Evolutionary conservation across 768 basidiomycete species (phyloP).

Genomic region (Suillus bovinus): DNA sequence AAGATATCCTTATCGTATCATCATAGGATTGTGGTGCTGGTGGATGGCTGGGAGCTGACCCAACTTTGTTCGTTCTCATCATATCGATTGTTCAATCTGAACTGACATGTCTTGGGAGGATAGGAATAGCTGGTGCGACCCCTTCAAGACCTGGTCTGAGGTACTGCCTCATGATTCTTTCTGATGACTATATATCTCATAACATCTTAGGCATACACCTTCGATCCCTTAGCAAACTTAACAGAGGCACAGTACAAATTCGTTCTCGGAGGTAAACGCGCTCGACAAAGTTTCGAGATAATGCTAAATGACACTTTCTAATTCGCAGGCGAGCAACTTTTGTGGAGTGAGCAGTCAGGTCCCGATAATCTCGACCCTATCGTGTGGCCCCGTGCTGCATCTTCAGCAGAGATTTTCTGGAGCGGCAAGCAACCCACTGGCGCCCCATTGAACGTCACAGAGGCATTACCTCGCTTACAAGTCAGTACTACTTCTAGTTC

Average conservation of each 20-base stretch:
- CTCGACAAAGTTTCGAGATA: not conserved
- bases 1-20: constrained; percentile 2
- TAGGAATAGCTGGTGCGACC: constrained; percentile 49
- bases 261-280: constrained; percentile 37
- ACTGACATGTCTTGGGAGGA: not conserved
- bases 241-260: constrained; percentile 35
- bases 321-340: constrained; percentile 35
- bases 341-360: constrained; percentile 50
- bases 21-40: constrained; percentile 49
- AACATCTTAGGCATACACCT: constrained; percentile 43
- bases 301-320: constrained; percentile 9
- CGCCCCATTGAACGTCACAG: constrained; percentile 30
- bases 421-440: constrained; percentile 41
- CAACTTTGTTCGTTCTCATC: constrained; percentile 27
- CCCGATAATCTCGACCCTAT: constrained; percentile 44
- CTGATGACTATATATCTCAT: constrained; percentile 15
- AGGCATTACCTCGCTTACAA: constrained; percentile 52
- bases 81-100: not conserved
- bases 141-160: constrained; percentile 53
- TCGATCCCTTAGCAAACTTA: constrained; percentile 49
- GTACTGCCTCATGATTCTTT: constrained; percentile 20
- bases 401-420: constrained; percentile 57
- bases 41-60: constrained; percentile 41
- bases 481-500: constrained; percentile 13
- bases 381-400: constrained; percentile 49